Evolutionary conservation across 805 yeast genomes (phyloP).

Genomic region (Kodamaea neixiangensis): DNA sequence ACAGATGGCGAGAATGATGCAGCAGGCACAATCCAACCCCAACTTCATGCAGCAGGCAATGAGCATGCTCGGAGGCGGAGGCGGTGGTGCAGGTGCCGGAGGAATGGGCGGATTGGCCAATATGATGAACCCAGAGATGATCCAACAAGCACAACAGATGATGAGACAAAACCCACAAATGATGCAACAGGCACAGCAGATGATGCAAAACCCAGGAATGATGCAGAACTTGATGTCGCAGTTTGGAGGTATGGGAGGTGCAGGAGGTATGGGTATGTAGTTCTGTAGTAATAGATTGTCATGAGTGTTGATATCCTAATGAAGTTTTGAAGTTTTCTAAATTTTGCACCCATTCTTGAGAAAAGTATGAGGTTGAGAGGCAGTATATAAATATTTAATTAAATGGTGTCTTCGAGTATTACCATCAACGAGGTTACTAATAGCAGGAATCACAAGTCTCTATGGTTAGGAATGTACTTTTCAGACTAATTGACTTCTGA

Average conservation of each 20-base stretch:
- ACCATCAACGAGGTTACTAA: no score
- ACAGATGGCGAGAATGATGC: slow-evolving; percentile 53
- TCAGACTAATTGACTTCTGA: no score
- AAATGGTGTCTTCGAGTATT: no score
- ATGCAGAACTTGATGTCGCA: slow-evolving; percentile 71
- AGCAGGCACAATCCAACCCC: slow-evolving; percentile 54
- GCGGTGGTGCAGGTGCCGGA: slow-evolving; percentile 53
- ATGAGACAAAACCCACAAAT: slow-evolving; percentile 45
- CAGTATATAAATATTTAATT: no score
- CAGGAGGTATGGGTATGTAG: neutral
- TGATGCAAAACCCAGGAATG: slow-evolving; percentile 62
- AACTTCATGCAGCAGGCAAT: slow-evolving; percentile 62
- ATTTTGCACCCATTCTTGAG: neutral
- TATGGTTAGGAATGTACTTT: no score
- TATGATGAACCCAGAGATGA: slow-evolving; percentile 57
- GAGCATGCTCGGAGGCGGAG: slow-evolving; percentile 61
- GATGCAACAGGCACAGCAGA: slow-evolving; percentile 46
- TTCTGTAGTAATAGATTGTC: neutral
- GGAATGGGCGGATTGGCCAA: slow-evolving; percentile 55
- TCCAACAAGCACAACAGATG: slow-evolving; percentile 50
- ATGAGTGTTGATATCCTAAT: neutral
- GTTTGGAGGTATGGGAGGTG: slow-evolving; percentile 34
- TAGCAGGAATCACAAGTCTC: no score
- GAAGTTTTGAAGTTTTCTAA: neutral
- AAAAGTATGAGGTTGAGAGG: no score